Percentiles rank a stretch among this genome's conserved stretches.
Conservation (phyloP, 768 basidiomycete genomes). For the Mycena floridula region DNA sequence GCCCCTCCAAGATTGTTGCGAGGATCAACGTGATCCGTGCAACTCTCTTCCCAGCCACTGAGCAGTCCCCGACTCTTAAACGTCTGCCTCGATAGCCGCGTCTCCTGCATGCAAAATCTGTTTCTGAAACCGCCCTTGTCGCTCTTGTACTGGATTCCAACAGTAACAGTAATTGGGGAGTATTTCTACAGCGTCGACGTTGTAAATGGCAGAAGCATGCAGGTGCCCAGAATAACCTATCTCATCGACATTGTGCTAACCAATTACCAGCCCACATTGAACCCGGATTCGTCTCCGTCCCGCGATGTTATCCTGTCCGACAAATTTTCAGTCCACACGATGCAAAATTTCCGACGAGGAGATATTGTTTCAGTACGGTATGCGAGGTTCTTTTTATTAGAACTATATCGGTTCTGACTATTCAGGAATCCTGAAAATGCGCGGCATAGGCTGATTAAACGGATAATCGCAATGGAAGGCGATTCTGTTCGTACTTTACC, state of each 20-base stretch:
- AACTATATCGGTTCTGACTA: not conserved
- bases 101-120: too few relatives aligned
- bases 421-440: conserved; percentile 55
- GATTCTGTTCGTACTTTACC: conserved; percentile 64
- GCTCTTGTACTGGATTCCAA: conserved; percentile 54
- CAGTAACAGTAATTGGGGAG: conserved; percentile 39
- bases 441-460: conserved; percentile 52
- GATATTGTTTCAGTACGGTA: conserved; percentile 66
- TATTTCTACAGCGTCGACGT: conserved; percentile 48
- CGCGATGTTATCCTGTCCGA: conserved; percentile 63
- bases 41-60: too few relatives aligned
- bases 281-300: conserved; percentile 59
- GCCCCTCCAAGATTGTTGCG: too few relatives aligned
- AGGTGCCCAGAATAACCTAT: conserved; percentile 35
- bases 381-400: conserved; percentile 6
- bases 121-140: too few relatives aligned
- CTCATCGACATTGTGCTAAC: not conserved
- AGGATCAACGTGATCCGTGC: too few relatives aligned
- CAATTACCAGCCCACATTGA: conserved; percentile 56
- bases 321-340: conserved; percentile 33
- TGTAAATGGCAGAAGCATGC: conserved; percentile 66
- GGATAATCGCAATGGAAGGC: conserved; percentile 58
- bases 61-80: too few relatives aligned
- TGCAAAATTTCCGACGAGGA: conserved; percentile 37
- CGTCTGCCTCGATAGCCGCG: too few relatives aligned